Conservation (phyloP, 192 early-diverging fungal species). For the Oehlia diaphana region DNA sequence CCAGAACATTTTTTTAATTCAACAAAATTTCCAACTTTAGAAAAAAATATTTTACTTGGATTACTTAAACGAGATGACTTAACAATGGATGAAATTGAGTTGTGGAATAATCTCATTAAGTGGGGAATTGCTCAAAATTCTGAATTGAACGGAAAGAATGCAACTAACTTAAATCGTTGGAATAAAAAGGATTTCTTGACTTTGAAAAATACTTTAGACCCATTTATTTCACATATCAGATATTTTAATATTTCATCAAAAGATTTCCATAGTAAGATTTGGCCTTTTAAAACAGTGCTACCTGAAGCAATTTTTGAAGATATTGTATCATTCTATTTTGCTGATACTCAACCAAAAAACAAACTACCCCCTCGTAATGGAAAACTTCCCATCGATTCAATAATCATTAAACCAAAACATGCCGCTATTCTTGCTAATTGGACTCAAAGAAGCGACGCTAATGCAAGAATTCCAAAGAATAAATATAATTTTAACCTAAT, state of each 20-base stretch:
- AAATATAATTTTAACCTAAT: background rate
- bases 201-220: constrained; percentile 5
- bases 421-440: background rate
- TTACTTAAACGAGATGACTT: background rate
- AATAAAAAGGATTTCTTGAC: background rate
- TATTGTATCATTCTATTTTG: background rate
- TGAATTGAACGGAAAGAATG: background rate
- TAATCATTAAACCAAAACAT: background rate
- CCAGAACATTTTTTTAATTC: background rate
- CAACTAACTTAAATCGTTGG: background rate
- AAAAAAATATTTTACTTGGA: constrained; percentile 11
- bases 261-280: constrained; percentile 3
- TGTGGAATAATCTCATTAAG: constrained; percentile 22
- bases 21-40: constrained; percentile 2
- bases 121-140: constrained; percentile 12
- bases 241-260: constrained; percentile 15
- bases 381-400: background rate
- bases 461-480: background rate
- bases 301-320: background rate
- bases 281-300: background rate
- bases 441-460: background rate
- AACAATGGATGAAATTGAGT: constrained; percentile 16
- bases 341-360: background rate
- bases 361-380: background rate
- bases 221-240: background rate